Evolutionary conservation across 2,329 filamentous ascomycete genomes (phyloP).

Genomic region (Graphilbum ipis-grandicollis): DNA sequence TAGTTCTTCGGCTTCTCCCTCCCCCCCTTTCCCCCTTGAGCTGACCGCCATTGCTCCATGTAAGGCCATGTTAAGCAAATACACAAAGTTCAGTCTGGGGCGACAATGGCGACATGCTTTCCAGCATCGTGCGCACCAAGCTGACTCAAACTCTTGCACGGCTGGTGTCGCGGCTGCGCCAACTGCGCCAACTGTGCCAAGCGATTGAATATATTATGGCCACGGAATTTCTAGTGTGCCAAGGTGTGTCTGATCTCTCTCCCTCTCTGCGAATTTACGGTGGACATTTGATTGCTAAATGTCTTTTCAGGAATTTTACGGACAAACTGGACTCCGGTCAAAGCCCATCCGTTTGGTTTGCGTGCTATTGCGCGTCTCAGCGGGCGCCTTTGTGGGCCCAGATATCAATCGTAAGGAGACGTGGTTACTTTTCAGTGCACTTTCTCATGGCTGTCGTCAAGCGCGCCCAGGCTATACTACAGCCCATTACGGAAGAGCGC

Average conservation of each 20-base stretch:
- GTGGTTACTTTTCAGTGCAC: slow-evolving; percentile 36
- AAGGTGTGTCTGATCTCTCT: no score
- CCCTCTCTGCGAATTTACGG: no score
- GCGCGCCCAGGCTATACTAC: slow-evolving; percentile 24
- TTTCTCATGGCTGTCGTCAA: slow-evolving; percentile 29
- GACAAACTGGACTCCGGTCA: slow-evolving; percentile 35
- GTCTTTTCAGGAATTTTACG: no score
- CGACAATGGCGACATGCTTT: slow-evolving; percentile 25
- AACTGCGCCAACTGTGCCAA: slow-evolving; percentile 24
- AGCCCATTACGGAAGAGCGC: slow-evolving; percentile 28
- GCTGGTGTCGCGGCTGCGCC: no score
- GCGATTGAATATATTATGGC: slow-evolving; percentile 28
- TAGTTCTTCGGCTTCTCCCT: no score
- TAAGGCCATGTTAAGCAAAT: slow-evolving; percentile 31
- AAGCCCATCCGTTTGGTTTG: slow-evolving; percentile 33
- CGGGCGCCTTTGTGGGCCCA: slow-evolving; percentile 33
- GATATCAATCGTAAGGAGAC: slow-evolving; percentile 30
- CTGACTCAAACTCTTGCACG: slow-evolving; percentile 28
- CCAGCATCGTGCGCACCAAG: slow-evolving; percentile 26
- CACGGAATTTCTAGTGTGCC: slow-evolving; percentile 29
- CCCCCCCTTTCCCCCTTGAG: no score
- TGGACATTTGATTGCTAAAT: not conserved
- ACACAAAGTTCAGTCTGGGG: slow-evolving; percentile 32
- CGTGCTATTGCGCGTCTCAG: slow-evolving; percentile 34
- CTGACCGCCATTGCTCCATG: no score